Evolutionary conservation across 345 rosid genomes (phyloP), one percentile per base, ranked within the genome.

Genomic region (Eucalyptus tenuipes): DNA sequence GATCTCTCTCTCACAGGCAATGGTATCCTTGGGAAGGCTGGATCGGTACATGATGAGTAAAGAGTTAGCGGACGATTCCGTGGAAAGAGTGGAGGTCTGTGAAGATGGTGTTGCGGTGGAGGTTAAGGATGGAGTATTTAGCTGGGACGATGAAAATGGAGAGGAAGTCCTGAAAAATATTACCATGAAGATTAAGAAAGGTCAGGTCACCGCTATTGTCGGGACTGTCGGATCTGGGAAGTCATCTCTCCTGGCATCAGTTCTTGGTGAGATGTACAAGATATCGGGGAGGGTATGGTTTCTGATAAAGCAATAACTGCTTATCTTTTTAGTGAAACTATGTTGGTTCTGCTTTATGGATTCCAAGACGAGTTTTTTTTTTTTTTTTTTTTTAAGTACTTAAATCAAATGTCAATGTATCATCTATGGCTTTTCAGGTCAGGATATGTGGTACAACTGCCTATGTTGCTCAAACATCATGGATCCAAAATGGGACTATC

Each of bases 201-300:
- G 99, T 55, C 96, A 97, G 89, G 94, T 97, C 81, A 90, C 98
- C 2, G 96, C 99, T 11, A 94, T 97, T 81, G 99, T 97, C 85
- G 99, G 99, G 85, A 96, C 96, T 0, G 99, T 97, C 59, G 99
- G 99, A 86, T 95, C 98, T 2, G 99, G 99, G 86, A 97, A 96
- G 90, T 97, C 98, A 18, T 96, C 99, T 84, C 94, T 97, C 45
- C 91, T 97, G n/a, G 96, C 96, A 61, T 95, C 98, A 40, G 55
- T 96, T 91, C 98, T 97, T 48, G 99, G 99, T 66, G 99, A 97
- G 91, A 97, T 97, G 99, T 97, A 96, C 93, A 96, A 93, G 91
- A 89, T 94, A 85, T 92, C 96, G 0, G 99, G 99, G 84, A 93
- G 93, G 95, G 99, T 96, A 86, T n/a, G 92, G 55, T 75, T 47